phyloP scores from a whole-genome alignment of 2,329 filamentous ascomycete species.

The Diplodia corticola region DNA sequence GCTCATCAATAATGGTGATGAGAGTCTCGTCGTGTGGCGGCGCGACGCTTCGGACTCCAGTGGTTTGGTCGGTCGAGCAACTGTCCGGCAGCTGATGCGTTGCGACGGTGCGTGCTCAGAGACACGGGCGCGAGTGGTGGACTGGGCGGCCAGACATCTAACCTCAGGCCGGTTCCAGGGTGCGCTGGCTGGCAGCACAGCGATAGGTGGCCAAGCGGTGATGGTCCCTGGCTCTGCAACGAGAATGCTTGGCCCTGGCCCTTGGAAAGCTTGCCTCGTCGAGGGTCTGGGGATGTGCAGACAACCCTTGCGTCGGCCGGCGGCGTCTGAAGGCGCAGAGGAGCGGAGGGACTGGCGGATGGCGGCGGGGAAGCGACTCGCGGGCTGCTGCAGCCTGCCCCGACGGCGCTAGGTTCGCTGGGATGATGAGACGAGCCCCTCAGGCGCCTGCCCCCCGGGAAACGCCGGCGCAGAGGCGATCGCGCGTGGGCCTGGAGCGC shows the following conservation, averaged over 20 bases:
- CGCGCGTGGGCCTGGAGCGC: constrained; percentile 3
- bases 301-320: constrained; percentile 14
- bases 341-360: constrained; percentile 1
- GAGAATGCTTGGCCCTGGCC: constrained; percentile 6
- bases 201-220: constrained; percentile 17
- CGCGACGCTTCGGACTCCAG: background rate
- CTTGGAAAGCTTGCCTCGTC: constrained; percentile 14
- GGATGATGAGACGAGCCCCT: constrained; percentile 11
- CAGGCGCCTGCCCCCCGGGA: constrained; percentile 6
- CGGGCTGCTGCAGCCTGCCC: background rate
- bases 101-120: background rate
- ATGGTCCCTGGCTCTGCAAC: constrained; percentile 16
- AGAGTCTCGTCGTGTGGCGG: background rate
- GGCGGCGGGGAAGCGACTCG: constrained; percentile 13
- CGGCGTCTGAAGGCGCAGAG: constrained; percentile 7
- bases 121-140: background rate
- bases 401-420: background rate
- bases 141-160: background rate
- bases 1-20: background rate
- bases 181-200: constrained; percentile 16
- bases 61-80: background rate
- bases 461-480: background rate
- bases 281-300: constrained; percentile 6
- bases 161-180: background rate
- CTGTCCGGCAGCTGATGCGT: background rate